These are phyloP conservation scores for Nicotiana noctiflora DNA, from an alignment of 257 asterid species.

Conservation along the genomic window DNA sequence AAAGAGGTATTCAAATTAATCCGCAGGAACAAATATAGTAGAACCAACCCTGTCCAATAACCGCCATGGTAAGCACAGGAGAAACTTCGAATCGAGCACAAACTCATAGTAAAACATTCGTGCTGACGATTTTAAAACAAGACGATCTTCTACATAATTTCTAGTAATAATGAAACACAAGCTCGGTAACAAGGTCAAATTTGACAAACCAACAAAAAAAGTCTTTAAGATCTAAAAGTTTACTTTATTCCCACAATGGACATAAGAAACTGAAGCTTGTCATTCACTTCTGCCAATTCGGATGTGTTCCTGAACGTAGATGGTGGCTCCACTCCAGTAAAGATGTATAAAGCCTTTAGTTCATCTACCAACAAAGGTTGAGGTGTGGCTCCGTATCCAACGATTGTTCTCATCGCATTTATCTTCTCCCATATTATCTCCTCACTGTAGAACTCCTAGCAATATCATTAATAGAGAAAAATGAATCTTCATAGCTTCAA, in stretches of 20 bases:
- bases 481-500: not conserved
- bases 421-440: conserved; percentile 58
- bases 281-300: conserved; percentile 24
- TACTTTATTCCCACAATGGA: conserved; percentile 68
- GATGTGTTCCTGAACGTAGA: conserved; percentile 9
- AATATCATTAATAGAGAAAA: not conserved
- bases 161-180: not conserved
- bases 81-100: not conserved
- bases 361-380: conserved; percentile 40
- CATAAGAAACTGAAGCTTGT: conserved; percentile 59
- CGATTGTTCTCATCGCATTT: conserved; percentile 47
- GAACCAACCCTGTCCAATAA: too few species aligned
- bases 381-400: conserved; percentile 47
- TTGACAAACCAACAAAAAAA: not conserved
- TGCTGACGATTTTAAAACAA: not conserved
- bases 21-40: too few species aligned
- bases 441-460: conserved; percentile 21
- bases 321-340: conserved; percentile 76
- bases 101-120: not conserved
- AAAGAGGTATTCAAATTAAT: too few species aligned
- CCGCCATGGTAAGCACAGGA: not conserved
- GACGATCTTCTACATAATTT: not conserved
- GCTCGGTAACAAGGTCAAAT: not conserved
- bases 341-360: conserved; percentile 52
- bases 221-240: not conserved